These are phyloP conservation scores for Ophiosphaerella korrae DNA, from an alignment of 2,329 filamentous ascomycete genomes.

Conservation along the genomic window DNA sequence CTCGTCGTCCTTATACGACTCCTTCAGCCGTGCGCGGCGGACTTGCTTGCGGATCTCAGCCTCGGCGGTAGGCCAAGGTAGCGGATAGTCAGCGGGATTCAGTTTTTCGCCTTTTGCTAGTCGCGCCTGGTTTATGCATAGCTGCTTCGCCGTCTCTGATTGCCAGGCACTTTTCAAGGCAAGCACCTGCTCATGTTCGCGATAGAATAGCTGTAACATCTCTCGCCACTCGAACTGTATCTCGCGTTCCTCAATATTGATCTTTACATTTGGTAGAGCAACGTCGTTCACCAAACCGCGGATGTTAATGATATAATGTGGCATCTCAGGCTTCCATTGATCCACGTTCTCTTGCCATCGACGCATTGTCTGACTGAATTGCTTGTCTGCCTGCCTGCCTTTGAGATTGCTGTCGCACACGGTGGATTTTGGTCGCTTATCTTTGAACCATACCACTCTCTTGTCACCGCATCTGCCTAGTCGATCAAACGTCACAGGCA, in stretches of 20 bases:
- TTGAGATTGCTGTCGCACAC: neutral
- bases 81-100: conserved; percentile 14
- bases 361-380: conserved; percentile 21
- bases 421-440: conserved; percentile 11
- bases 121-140: conserved; percentile 14
- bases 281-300: conserved; percentile 41
- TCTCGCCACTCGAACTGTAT: conserved; percentile 34
- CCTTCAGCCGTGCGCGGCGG: conserved; percentile 28
- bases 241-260: conserved; percentile 24
- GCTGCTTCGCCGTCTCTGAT: conserved; percentile 6
- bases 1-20: conserved; percentile 27
- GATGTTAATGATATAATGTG: conserved; percentile 39
- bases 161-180: conserved; percentile 15
- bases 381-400: conserved; percentile 6
- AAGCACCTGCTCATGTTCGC: conserved; percentile 29
- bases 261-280: conserved; percentile 26
- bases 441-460: conserved; percentile 23
- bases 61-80: conserved; percentile 15
- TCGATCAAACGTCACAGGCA: conserved; percentile 25
- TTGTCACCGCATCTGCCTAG: conserved; percentile 18
- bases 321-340: conserved; percentile 31
- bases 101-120: conserved; percentile 22
- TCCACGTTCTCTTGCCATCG: conserved; percentile 36
- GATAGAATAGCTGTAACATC: conserved; percentile 38
- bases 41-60: conserved; percentile 28